Conservation (phyloP, 2,329 filamentous ascomycete genomes). For the Epichloe coenophiala region DNA sequence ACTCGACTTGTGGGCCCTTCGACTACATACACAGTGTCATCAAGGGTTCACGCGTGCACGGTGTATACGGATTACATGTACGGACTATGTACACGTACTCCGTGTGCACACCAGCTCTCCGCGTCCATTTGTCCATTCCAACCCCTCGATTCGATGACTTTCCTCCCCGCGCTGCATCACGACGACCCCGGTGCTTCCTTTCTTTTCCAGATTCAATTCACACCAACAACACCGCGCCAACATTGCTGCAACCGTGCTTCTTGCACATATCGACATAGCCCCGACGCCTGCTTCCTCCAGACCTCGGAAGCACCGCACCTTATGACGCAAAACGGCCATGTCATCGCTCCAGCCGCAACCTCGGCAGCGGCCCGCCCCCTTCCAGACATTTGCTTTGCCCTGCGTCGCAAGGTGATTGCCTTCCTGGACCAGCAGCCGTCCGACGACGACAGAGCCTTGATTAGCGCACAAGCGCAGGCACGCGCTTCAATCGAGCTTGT, state of each 20-base stretch:
- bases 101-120: no score
- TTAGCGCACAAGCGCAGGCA: constrained; percentile 60
- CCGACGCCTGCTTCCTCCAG: neutral
- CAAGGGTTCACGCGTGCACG: no score
- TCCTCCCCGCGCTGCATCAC: neutral
- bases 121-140: neutral
- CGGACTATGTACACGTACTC: no score
- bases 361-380: constrained; percentile 1
- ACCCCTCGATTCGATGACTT: neutral
- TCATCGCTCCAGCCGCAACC: constrained; percentile 1
- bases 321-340: constrained; percentile 5
- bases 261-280: no score
- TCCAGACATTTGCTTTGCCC: constrained; percentile 32
- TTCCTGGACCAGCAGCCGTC: constrained; percentile 50
- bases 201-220: neutral
- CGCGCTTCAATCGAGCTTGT: constrained; percentile 60
- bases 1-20: no score
- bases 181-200: neutral
- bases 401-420: constrained; percentile 45
- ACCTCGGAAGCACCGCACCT: neutral
- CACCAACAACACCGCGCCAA: neutral
- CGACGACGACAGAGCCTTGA: constrained; percentile 40
- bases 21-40: no score
- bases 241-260: neutral
- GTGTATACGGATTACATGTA: no score